Conservation (phyloP, 257 asterid species). For the Anisodus tanguticus region DNA sequence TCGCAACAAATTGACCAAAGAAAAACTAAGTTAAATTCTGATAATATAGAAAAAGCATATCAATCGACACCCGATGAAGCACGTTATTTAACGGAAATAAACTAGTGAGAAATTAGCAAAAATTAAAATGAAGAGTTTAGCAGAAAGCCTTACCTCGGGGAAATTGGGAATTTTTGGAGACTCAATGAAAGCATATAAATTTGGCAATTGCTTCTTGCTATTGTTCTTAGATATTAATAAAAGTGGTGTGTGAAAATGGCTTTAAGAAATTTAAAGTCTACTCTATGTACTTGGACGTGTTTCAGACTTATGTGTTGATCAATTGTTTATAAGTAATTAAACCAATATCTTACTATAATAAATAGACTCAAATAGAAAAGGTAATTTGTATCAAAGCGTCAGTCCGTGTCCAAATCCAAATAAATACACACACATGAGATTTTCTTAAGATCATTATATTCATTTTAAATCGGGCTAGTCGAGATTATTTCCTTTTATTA, state of each 20-base stretch:
- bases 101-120: neutral
- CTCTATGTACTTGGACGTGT: neutral
- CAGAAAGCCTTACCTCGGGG: slow-evolving; percentile 44
- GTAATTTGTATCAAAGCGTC: no score
- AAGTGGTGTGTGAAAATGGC: neutral
- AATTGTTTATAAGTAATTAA: neutral
- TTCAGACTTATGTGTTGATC: neutral
- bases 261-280: neutral
- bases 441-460: no score
- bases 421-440: no score
- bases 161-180: slow-evolving; percentile 33
- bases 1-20: neutral
- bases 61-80: neutral
- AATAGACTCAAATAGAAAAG: neutral
- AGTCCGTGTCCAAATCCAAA: no score
- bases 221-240: neutral
- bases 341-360: neutral
- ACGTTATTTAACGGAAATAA: neutral
- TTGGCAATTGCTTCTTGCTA: neutral
- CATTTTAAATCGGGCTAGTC: no score
- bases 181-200: slow-evolving; percentile 36
- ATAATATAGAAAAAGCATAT: no score
- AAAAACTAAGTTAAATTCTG: neutral
- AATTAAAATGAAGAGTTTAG: neutral
- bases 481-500: no score